phyloP scores from a whole-genome alignment of 805 yeast species.

The Sugiyamaella valdiviana region DNA sequence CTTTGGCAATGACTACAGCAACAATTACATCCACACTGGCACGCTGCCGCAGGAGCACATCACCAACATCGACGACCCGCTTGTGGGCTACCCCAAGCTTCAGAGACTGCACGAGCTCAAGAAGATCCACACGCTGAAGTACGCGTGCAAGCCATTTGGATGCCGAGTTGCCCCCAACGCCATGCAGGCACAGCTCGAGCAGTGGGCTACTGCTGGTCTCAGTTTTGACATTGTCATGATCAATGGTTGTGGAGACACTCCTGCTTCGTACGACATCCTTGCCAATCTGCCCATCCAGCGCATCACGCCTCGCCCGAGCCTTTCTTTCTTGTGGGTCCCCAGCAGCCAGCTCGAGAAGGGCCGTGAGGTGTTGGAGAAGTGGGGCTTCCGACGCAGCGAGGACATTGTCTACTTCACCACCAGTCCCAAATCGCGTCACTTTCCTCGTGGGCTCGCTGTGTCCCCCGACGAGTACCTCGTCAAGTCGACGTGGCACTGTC shows the following conservation, averaged over 20 bases:
- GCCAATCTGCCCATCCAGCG: slow-evolving; percentile 62
- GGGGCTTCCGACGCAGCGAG: slow-evolving; percentile 82
- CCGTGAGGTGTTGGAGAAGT: slow-evolving; percentile 41
- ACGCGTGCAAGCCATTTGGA: slow-evolving; percentile 63
- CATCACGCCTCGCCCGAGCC: slow-evolving; percentile 79
- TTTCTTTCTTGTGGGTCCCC: slow-evolving; percentile 82
- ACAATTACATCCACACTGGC: slow-evolving; percentile 59
- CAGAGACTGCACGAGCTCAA: slow-evolving; percentile 64
- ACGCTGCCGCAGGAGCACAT: slow-evolving; percentile 57
- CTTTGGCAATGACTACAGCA: slow-evolving; percentile 65
- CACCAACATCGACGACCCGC: slow-evolving; percentile 57
- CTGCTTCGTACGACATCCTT: slow-evolving; percentile 56
- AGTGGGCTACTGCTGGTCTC: slow-evolving; percentile 54
- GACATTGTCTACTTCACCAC: slow-evolving; percentile 78
- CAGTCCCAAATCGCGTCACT: slow-evolving; percentile 57
- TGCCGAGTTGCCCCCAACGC: slow-evolving; percentile 45
- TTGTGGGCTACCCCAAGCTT: slow-evolving; percentile 82
- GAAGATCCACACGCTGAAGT: slow-evolving; percentile 45
- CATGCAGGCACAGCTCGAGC: slow-evolving; percentile 51
- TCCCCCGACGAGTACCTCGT: slow-evolving; percentile 43
- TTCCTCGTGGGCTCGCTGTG: slow-evolving; percentile 46
- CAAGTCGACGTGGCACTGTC: slow-evolving; percentile 86
- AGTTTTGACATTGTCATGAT: slow-evolving; percentile 89
- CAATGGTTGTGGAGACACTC: slow-evolving; percentile 76
- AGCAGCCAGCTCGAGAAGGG: slow-evolving; percentile 57